These are phyloP conservation scores for Thelonectria olida DNA, from an alignment of 2,329 filamentous ascomycete species.

Conservation along the genomic window DNA sequence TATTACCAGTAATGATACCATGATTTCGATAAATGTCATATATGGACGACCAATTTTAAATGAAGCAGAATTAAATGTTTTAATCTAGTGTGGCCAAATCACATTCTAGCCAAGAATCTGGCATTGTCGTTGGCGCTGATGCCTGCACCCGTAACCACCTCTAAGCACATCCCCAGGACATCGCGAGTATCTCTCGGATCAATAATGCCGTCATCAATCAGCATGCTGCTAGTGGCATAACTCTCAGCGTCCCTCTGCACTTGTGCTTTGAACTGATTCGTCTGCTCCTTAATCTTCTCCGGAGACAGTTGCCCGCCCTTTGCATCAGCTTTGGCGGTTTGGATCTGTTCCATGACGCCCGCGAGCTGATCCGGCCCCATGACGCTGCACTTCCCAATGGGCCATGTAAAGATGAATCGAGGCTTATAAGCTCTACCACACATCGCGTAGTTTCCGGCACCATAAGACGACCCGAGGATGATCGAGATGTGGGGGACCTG, in stretches of 20 bases:
- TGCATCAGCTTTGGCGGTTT: constrained; percentile 2
- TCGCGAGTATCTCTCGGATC: constrained; percentile 35
- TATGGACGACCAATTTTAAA: no score
- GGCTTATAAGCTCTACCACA: constrained; percentile 53
- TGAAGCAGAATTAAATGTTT: no score
- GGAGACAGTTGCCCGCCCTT: not conserved
- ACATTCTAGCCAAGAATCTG: constrained; percentile 21
- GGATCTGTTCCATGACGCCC: constrained; percentile 33
- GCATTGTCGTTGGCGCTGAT: not conserved
- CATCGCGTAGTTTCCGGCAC: constrained; percentile 58
- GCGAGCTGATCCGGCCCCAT: constrained; percentile 39
- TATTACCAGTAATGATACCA: no score
- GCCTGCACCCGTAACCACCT: constrained; percentile 39
- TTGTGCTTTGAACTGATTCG: constrained; percentile 25
- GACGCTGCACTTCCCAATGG: constrained; percentile 32
- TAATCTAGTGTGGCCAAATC: not conserved
- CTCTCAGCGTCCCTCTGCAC: constrained; percentile 33
- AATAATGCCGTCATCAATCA: constrained; percentile 45
- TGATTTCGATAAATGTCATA: no score
- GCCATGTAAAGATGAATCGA: constrained; percentile 47
- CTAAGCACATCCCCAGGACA: constrained; percentile 43
- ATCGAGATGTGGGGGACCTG: constrained; percentile 55
- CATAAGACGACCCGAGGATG: constrained; percentile 55
- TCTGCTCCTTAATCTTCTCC: constrained; percentile 35
- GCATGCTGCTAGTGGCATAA: constrained; percentile 33